Base-by-base conservation (phyloP, 345 rosid genomes). In the Boechera divaricarpa region DNA sequence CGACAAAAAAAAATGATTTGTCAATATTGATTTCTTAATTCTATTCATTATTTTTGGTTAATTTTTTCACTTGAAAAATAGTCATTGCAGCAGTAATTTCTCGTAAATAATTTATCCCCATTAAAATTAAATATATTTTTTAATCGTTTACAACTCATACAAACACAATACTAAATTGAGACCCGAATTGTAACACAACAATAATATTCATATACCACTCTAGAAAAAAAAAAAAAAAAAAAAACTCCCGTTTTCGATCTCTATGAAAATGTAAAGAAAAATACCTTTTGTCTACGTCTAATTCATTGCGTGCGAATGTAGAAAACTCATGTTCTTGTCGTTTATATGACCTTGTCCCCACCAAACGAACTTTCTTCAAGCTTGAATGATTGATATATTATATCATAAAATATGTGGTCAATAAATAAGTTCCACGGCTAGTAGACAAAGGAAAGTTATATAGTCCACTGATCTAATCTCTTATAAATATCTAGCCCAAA, bases 271-370 rank as follows among this genome's bases (percentile, higher is more conserved):
- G 39, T 36, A 53, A 63, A 63, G n/a, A 42, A 31, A 53, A 41
- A 5, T 21, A 36, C 16, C 18, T 42, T 18, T 56, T 56, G n/a
- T 74, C 39, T 9, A 64, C 48, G 31, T 45, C 51, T 47, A 56
- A 49, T 36, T 66, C 52, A 67, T 75, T 75, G 78, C 73, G 78
- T 58, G 61, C n/a, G 51, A 66, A 51, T 57, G 41, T 75, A 67
- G 67, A 48, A 57, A 48, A 67, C 67, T 58, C 73, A 67, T 15
- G 72, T 66, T 36, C 67, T 75, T 45, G 78, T 75, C 73, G 73
- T 57, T 66, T 57, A 55, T 44, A 49, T 49, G 70, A 67, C 45
- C 38, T 7, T 9, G 78, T 33, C 65, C 65, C 77, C 57, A 74
- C 71, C 57, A 74, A 55, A 44, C 57, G 32, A 55, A 44, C 45